Percentiles rank a stretch among this genome's conserved stretches.
Conservation (phyloP, 305 asterid species). For the Euphrasia arctica region DNA sequence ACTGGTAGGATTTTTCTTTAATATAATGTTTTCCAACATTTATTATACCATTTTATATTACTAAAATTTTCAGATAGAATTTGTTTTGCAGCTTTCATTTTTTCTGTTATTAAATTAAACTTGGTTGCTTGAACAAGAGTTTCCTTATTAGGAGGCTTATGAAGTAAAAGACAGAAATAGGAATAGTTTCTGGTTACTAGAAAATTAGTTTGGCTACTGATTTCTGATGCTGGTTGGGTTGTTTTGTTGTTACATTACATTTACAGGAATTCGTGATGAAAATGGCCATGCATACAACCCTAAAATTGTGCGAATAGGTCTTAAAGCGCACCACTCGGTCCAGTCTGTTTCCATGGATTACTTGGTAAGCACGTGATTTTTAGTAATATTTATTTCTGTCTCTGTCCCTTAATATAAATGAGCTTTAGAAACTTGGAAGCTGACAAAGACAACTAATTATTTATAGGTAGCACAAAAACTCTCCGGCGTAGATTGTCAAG, state of each 20-base stretch:
- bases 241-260: constrained; percentile 8
- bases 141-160: too few species aligned
- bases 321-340: constrained; percentile 89
- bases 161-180: too few species aligned
- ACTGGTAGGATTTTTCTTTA: constrained; percentile 47
- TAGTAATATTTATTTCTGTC: constrained; percentile 9
- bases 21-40: too few species aligned
- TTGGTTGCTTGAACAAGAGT: too few species aligned
- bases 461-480: constrained; percentile 85
- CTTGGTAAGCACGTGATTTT: constrained; percentile 48
- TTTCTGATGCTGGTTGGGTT: too few species aligned
- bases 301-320: constrained; percentile 95
- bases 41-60: too few species aligned
- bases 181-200: too few species aligned
- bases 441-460: constrained; percentile 9
- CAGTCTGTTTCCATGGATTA: constrained; percentile 96
- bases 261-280: constrained; percentile 90
- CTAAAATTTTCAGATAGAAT: too few species aligned
- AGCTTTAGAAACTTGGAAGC: neutral
- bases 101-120: too few species aligned
- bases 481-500: constrained; percentile 63
- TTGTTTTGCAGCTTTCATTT: too few species aligned
- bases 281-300: constrained; percentile 80
- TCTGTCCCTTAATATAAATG: neutral
- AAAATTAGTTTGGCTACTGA: constrained; percentile 19